phyloP scores from a whole-genome alignment of 495 filamentous ascomycete genomes.

The Penicillium atrosanguineum region DNA sequence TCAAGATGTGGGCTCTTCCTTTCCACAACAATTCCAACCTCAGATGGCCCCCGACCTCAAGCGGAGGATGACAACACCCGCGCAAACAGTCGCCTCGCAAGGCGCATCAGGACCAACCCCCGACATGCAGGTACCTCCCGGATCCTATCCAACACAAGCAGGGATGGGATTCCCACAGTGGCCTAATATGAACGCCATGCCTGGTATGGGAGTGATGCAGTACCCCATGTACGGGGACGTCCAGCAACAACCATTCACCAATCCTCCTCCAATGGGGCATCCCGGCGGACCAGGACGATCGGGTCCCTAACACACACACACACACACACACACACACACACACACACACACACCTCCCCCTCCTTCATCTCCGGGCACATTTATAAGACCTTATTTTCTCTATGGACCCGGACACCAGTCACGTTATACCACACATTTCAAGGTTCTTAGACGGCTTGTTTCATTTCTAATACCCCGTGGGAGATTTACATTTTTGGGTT shows the following conservation, averaged over 20 bases:
- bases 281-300: conserved; percentile 26
- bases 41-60: conserved; percentile 42
- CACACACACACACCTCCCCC: too few species aligned
- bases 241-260: conserved; percentile 30
- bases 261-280: conserved; percentile 38
- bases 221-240: conserved; percentile 39
- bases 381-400: conserved; percentile 4
- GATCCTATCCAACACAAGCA: conserved; percentile 33
- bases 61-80: conserved; percentile 44
- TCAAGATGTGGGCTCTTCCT: conserved; percentile 34
- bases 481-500: conserved; percentile 14
- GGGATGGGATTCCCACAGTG: conserved; percentile 37
- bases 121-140: conserved; percentile 30
- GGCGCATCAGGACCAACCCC: conserved; percentile 26
- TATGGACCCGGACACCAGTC: conserved; percentile 9
- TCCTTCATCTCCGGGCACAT: not conserved
- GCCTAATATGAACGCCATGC: conserved; percentile 38
- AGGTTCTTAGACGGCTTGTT: conserved; percentile 31
- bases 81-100: conserved; percentile 29
- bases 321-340: too few species aligned
- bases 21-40: conserved; percentile 28
- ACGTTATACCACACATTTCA: conserved; percentile 18
- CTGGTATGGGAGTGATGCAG: conserved; percentile 34
- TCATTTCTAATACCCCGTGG: conserved; percentile 35
- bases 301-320: conserved; percentile 19